Evolutionary conservation across 73 alveolate species (phyloP).

Genomic region (Symbiodinium natans): DNA sequence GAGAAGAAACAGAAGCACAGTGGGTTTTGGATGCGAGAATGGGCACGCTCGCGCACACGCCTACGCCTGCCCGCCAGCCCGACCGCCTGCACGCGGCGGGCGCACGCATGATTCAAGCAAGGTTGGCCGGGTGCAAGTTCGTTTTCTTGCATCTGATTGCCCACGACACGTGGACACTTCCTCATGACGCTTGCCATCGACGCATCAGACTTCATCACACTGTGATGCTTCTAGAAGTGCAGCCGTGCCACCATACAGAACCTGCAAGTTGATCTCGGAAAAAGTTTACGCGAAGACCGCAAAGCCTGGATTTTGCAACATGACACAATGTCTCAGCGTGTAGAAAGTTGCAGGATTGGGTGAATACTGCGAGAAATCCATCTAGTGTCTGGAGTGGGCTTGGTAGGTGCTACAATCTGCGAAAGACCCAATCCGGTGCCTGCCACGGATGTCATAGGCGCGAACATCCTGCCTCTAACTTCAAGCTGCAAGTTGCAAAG

Average conservation of each 20-base stretch:
- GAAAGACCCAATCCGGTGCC: background rate
- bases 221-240: background rate
- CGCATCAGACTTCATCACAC: background rate
- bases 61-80: too few relatives aligned
- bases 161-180: background rate
- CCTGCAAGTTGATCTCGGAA: constrained; percentile 73
- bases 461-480: constrained; percentile 70
- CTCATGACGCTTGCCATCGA: background rate
- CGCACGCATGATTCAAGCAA: too few relatives aligned
- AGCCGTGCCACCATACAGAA: constrained; percentile 39
- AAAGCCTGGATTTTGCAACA: constrained; percentile 1
- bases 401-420: background rate
- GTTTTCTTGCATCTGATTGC: background rate
- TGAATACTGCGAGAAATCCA: too few relatives aligned
- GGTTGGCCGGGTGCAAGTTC: too few relatives aligned
- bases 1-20: too few relatives aligned
- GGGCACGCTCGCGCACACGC: too few relatives aligned
- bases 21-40: too few relatives aligned
- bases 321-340: background rate
- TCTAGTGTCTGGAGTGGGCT: background rate
- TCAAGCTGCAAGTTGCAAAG: too few relatives aligned
- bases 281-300: constrained; percentile 70
- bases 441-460: constrained; percentile 62
- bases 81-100: too few relatives aligned
- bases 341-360: too few relatives aligned